Base-by-base conservation (phyloP, 2,329 filamentous ascomycete genomes). In the Cercospora sojina region DNA sequence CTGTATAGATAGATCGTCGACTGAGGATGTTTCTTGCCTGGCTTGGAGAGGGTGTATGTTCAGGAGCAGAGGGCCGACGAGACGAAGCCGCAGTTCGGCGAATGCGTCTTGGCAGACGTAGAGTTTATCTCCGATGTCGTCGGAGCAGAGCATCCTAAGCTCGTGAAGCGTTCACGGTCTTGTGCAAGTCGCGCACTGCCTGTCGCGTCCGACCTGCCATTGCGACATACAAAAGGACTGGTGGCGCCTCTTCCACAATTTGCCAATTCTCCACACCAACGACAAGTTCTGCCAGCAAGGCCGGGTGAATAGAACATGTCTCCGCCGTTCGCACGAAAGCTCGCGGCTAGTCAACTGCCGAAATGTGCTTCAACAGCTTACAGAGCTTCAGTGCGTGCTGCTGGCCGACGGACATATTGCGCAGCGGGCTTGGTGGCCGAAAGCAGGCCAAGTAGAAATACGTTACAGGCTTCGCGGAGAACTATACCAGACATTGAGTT, bases 291-390 rank as follows among this genome's bases (percentile, higher is more conserved):
- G 13, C 23, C 64, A 49, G 18, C 23, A 41, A 58, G 23, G 43
- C 16, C 27, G 47, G 59, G 27, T 18, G 47, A n/a, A 25, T 20
- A 20, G 27, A 57, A 13, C 38, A 66, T 66, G 64, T 66, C 64
- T 59, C 58, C 53, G 29, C 38, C 64, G 13, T 49, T 66, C 64
- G 64, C 41, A 66, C 64, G 64, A 66, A 53, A 23, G 32, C 29
- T 62, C 47, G 60, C 49, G 31, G 20, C 43, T 25, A 55, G 32
- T 38, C 43, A 62, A 62, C 60, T 62, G 60, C 60, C 60, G 60
- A 62, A 62, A 49, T 55, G 60, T 49, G 16, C 32, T 16, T 62
- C 59, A 35, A 31, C 59, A 66, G 64, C 27, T 60, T 64, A 16
- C 32, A 41, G 49, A 65, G 41, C 59, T 62, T 49, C 60, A 55